A percentile compares a stretch with the other conserved stretches of the same genome.
Evolutionary conservation across 352 stramenopile genomes (phyloP).

Genomic region (Globisporangium nunn): DNA sequence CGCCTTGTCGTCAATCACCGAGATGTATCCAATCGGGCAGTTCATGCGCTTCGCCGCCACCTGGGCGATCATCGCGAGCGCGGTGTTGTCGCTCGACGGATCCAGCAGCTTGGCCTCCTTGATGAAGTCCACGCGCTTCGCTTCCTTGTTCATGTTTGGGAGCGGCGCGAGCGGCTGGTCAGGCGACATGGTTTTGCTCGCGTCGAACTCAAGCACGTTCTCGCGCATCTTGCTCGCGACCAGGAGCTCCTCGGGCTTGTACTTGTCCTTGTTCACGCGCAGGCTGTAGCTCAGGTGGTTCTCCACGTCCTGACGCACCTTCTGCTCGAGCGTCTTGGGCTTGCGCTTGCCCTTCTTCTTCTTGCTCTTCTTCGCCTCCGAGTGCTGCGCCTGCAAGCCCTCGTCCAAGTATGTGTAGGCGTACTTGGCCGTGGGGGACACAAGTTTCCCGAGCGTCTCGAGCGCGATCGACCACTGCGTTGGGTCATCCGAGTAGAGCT

Average conservation of each 20-base stretch:
- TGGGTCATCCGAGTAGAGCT: slow-evolving; percentile 37
- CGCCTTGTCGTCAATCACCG: slow-evolving; percentile 38
- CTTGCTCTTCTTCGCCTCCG: slow-evolving; percentile 13
- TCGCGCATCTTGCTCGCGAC: slow-evolving; percentile 22
- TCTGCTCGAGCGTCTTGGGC: slow-evolving; percentile 13
- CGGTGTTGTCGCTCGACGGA: slow-evolving; percentile 32
- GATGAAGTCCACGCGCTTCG: slow-evolving; percentile 34
- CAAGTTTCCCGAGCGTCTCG: slow-evolving; percentile 36
- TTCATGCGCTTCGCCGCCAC: slow-evolving; percentile 42
- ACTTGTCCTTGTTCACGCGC: slow-evolving; percentile 12
- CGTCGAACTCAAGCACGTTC: slow-evolving; percentile 42
- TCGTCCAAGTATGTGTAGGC: slow-evolving; percentile 5
- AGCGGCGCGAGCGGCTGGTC: slow-evolving; percentile 41
- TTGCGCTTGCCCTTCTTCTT: slow-evolving; percentile 18
- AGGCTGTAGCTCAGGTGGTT: slow-evolving; percentile 30
- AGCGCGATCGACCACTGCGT: slow-evolving; percentile 29
- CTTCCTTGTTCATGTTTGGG: slow-evolving; percentile 29
- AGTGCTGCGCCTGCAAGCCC: not conserved
- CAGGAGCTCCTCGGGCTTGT: slow-evolving; percentile 7
- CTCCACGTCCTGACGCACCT: slow-evolving; percentile 31
- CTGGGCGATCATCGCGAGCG: slow-evolving; percentile 46
- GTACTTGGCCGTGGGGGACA: slow-evolving; percentile 16
- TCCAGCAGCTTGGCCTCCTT: slow-evolving; percentile 34
- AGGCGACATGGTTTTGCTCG: slow-evolving; percentile 22
- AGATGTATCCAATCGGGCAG: slow-evolving; percentile 56